A percentile compares a stretch with the other conserved stretches of the same genome.
Evolutionary conservation across 305 asterid species (phyloP).

Genomic region (Salvia sclarea): DNA sequence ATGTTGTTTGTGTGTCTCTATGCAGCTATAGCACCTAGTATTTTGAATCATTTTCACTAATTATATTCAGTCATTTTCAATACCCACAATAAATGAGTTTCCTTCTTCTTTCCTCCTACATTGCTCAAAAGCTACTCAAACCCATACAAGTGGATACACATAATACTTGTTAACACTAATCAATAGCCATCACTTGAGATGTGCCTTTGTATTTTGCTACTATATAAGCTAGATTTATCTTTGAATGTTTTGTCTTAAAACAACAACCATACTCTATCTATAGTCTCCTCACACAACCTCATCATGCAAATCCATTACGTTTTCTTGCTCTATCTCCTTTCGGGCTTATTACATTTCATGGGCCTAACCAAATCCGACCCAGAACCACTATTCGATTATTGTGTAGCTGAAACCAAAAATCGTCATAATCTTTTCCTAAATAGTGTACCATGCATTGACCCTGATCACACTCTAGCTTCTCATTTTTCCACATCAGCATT

Average conservation of each 20-base stretch:
- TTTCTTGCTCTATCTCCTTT: conserved; percentile 32
- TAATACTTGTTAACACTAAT: conserved; percentile 12
- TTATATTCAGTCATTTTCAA: conserved; percentile 32
- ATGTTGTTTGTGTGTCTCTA: not conserved
- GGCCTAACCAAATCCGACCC: conserved; percentile 44
- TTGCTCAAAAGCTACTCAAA: conserved; percentile 72
- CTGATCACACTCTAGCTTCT: conserved; percentile 35
- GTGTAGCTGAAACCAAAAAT: conserved; percentile 45
- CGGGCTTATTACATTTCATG: conserved; percentile 26
- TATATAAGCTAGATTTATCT: conserved; percentile 32
- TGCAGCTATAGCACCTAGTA: not conserved
- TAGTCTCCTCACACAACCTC: not conserved
- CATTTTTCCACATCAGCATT: conserved; percentile 57
- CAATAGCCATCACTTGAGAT: conserved; percentile 12
- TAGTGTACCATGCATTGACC: conserved; percentile 58
- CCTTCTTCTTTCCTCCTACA: conserved; percentile 42
- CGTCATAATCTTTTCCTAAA: conserved; percentile 34
- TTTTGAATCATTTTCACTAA: conserved; percentile 14
- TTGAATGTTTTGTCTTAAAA: not conserved
- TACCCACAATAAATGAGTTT: conserved; percentile 15
- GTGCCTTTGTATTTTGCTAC: not conserved
- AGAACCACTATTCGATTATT: conserved; percentile 57
- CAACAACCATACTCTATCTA: conserved; percentile 2
- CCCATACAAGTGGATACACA: conserved; percentile 35
- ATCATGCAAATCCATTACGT: conserved; percentile 34